Percentiles rank a stretch among this genome's conserved stretches.
Conservation (phyloP, 805 yeast genomes). For the Peterozyma xylosa region DNA sequence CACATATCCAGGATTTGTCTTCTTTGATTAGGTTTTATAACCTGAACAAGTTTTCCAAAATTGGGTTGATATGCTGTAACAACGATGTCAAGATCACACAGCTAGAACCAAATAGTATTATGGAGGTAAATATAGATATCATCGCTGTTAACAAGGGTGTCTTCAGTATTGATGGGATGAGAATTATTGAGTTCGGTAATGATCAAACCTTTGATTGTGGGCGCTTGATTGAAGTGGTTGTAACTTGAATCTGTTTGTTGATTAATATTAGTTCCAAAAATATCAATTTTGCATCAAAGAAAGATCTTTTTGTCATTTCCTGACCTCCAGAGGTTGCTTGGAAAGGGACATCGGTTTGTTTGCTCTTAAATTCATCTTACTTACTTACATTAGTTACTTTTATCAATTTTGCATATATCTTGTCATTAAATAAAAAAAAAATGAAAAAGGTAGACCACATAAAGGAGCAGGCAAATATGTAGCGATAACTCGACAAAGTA, state of each 20-base stretch:
- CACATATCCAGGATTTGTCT: constrained; percentile 20
- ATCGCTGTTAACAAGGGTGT: constrained; percentile 62
- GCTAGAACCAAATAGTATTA: constrained; percentile 52
- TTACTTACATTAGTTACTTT: too few species aligned
- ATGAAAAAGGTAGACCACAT: too few species aligned
- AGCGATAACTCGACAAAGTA: too few species aligned
- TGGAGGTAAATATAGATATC: constrained; percentile 53
- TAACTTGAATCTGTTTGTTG: constrained; percentile 14
- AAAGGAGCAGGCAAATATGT: too few species aligned
- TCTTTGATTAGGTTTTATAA: constrained; percentile 27
- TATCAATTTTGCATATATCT: too few species aligned
- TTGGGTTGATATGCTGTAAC: constrained; percentile 55
- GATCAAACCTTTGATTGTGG: constrained; percentile 73
- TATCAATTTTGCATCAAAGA: too few species aligned
- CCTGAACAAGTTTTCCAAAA: constrained; percentile 29
- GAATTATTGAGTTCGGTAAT: constrained; percentile 50
- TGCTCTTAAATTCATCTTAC: too few species aligned
- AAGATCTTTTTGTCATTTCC: too few species aligned
- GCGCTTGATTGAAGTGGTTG: constrained; percentile 60
- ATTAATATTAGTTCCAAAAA: too few species aligned
- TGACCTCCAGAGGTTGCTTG: too few species aligned
- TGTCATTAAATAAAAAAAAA: too few species aligned
- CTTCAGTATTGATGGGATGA: constrained; percentile 56
- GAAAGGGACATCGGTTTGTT: too few species aligned
- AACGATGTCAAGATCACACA: constrained; percentile 62